These are phyloP conservation scores for Podila horticola DNA, from an alignment of 192 early-diverging fungal genomes.

Conservation along the genomic window DNA sequence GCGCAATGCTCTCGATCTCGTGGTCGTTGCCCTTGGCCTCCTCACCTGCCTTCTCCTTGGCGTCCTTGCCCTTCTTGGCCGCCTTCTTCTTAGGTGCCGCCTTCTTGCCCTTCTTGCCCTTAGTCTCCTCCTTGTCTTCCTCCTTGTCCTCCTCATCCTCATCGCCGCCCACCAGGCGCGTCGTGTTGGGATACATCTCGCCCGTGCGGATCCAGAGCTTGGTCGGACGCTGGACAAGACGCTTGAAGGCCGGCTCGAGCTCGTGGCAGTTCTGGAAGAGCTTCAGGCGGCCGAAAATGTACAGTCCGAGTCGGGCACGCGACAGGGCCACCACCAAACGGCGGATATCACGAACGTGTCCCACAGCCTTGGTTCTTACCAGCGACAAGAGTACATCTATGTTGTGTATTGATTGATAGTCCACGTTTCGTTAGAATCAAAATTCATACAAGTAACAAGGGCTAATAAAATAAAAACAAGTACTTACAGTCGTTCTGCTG, in stretches of 20 bases:
- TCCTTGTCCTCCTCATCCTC: conserved; percentile 17
- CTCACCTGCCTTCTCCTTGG: background rate
- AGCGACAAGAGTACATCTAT: conserved; percentile 89
- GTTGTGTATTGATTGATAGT: background rate
- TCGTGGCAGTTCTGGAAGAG: conserved; percentile 89
- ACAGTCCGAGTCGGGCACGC: conserved; percentile 92
- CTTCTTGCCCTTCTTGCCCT: conserved; percentile 10
- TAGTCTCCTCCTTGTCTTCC: conserved; percentile 23
- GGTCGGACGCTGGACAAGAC: conserved; percentile 71
- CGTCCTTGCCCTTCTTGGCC: conserved; percentile 6
- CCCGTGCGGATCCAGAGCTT: conserved; percentile 65
- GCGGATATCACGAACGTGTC: conserved; percentile 93
- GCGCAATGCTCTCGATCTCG: conserved; percentile 27
- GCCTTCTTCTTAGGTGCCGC: conserved; percentile 13
- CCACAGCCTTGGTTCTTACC: conserved; percentile 90
- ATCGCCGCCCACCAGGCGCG: conserved; percentile 18
- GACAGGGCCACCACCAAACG: conserved; percentile 95
- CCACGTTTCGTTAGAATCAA: background rate
- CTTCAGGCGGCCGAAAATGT: conserved; percentile 83
- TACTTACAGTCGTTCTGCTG: conserved; percentile 90
- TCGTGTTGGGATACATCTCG: conserved; percentile 61
- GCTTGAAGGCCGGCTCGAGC: conserved; percentile 73
- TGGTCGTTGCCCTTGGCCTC: conserved; percentile 19
- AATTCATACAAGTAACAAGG: background rate
- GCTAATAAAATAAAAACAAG: background rate